phyloP scores from a whole-genome alignment of 768 basidiomycete genomes.

The Suillus tomentosus region DNA sequence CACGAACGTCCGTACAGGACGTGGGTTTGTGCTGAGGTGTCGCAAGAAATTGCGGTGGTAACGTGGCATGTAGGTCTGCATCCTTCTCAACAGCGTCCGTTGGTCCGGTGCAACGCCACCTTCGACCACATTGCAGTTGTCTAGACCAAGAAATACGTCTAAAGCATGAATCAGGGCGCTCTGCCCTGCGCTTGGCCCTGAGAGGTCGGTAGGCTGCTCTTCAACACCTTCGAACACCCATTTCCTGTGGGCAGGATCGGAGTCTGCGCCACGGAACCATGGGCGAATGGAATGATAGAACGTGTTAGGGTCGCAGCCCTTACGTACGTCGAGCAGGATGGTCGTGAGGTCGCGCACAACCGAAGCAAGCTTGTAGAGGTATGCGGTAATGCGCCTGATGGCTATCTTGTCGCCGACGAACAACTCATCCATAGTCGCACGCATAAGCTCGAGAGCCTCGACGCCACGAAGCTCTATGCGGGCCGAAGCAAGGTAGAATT shows the following conservation, averaged over 20 bases:
- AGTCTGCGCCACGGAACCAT: conserved; percentile 79
- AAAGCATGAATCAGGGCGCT: conserved; percentile 75
- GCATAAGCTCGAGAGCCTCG: conserved; percentile 84
- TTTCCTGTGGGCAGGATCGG: conserved; percentile 41
- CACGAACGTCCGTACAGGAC: conserved; percentile 63
- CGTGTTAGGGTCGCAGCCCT: conserved; percentile 69
- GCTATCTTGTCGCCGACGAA: conserved; percentile 76
- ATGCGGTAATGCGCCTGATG: conserved; percentile 60
- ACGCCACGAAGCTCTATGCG: conserved; percentile 87
- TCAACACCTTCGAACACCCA: conserved; percentile 68
- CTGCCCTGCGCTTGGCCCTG: conserved; percentile 84
- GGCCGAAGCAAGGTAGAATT: conserved; percentile 86
- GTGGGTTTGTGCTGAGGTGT: conserved; percentile 61
- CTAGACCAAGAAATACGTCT: conserved; percentile 72
- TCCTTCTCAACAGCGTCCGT: conserved; percentile 61
- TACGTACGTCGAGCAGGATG: conserved; percentile 64
- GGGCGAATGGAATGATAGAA: conserved; percentile 77
- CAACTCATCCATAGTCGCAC: conserved; percentile 81
- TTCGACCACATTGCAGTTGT: conserved; percentile 39
- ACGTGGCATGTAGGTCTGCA: conserved; percentile 83
- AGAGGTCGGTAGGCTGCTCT: conserved; percentile 55
- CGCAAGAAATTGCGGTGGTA: conserved; percentile 77
- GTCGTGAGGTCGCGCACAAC: conserved; percentile 65
- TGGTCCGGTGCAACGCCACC: conserved; percentile 17
- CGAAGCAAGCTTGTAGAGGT: conserved; percentile 60